These are phyloP conservation scores for Cercophora sp. DNA, from an alignment of 495 filamentous ascomycete genomes.

Conservation along the genomic window DNA sequence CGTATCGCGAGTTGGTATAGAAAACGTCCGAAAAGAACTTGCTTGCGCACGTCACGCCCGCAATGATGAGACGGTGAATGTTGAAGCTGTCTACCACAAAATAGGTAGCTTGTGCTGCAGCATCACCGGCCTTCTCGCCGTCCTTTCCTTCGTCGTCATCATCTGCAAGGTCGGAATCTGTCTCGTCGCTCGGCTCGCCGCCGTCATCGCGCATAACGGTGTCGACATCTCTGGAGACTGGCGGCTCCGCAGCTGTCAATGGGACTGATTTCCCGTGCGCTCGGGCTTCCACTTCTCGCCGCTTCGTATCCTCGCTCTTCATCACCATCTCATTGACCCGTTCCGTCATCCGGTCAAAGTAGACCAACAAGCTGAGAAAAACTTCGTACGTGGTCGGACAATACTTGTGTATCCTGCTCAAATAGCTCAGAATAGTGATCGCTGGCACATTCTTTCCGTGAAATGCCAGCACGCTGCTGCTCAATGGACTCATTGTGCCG, in stretches of 20 bases:
- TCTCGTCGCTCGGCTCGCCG: constrained; percentile 29
- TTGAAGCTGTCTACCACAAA: constrained; percentile 99
- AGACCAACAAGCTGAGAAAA: constrained; percentile 90
- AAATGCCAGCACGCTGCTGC: constrained; percentile 93
- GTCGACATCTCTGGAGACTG: constrained; percentile 19
- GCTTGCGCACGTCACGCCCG: constrained; percentile 95
- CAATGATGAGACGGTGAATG: constrained; percentile 95
- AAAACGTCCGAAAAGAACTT: constrained; percentile 99
- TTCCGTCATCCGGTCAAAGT: constrained; percentile 99
- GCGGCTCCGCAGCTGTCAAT: neutral
- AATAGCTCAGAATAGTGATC: constrained; percentile 94
- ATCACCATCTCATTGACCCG: constrained; percentile 68
- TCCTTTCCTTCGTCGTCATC: constrained; percentile 30
- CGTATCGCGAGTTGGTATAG: constrained; percentile 98
- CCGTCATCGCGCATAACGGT: constrained; percentile 35
- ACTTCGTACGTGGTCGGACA: constrained; percentile 99
- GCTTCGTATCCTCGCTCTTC: constrained; percentile 39
- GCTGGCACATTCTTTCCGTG: constrained; percentile 98
- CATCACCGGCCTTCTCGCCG: constrained; percentile 15
- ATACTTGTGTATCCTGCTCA: constrained; percentile 97
- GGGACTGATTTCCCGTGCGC: constrained; percentile 14
- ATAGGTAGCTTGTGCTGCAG: constrained; percentile 51
- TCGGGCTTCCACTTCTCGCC: constrained; percentile 20
- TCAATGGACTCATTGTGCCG: constrained; percentile 66
- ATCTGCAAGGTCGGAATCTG: constrained; percentile 39